Evolutionary conservation across 2,329 filamentous ascomycete species (phyloP).

Genomic region (Aureobasidium leucospermi): DNA sequence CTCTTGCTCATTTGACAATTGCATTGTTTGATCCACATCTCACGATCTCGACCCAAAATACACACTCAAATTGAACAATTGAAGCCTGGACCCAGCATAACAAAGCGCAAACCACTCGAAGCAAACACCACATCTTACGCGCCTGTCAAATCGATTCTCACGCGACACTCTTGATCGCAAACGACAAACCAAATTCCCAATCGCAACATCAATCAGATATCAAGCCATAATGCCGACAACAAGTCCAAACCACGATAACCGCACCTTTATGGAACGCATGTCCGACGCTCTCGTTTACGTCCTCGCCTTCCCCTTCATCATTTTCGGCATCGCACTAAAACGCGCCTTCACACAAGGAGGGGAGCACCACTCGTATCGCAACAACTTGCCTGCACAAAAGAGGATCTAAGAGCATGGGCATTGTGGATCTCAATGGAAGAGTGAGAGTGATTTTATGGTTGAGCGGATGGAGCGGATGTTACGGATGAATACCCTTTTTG

Average conservation of each 20-base stretch:
- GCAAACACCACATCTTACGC: neutral
- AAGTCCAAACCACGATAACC: neutral
- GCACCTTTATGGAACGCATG: slow-evolving; percentile 17
- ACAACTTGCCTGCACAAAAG: slow-evolving; percentile 16
- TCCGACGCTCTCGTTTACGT: slow-evolving; percentile 18
- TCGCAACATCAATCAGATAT: neutral
- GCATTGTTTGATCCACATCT: no score
- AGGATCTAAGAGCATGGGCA: neutral
- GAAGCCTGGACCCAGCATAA: no score
- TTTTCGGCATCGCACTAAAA: slow-evolving; percentile 17
- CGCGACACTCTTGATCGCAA: neutral
- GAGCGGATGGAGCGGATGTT: neutral
- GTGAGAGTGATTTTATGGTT: neutral
- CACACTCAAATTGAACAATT: neutral
- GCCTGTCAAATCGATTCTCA: neutral
- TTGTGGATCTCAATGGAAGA: neutral
- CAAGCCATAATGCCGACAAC: neutral
- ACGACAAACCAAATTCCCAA: neutral
- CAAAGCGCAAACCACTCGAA: neutral
- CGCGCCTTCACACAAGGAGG: slow-evolving; percentile 13
- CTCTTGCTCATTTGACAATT: neutral
- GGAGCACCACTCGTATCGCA: slow-evolving; percentile 15
- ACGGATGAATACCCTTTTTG: neutral
- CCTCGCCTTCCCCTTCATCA: slow-evolving; percentile 19
- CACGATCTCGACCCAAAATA: no score